These are phyloP conservation scores for Xylariaceae sp. DNA, from an alignment of 2,329 filamentous ascomycete species.

Conservation along the genomic window DNA sequence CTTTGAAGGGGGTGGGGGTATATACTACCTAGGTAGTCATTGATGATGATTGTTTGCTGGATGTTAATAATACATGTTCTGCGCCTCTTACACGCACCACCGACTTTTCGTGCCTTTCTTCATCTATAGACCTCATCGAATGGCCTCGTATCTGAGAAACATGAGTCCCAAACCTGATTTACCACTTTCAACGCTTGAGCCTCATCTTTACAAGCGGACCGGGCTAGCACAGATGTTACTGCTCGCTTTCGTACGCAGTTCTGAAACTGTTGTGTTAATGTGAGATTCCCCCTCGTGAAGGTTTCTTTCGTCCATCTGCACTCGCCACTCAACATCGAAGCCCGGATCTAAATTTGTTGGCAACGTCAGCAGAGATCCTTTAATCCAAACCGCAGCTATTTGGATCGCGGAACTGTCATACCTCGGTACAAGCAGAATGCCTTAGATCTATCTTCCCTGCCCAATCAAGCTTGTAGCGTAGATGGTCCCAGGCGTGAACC, in stretches of 20 bases:
- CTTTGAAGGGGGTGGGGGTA: too few species aligned
- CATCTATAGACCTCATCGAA: constrained; percentile 95
- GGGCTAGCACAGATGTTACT: constrained; percentile 70
- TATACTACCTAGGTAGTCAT: too few species aligned
- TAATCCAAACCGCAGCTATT: not conserved
- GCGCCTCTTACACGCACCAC: not conserved
- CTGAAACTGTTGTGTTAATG: constrained; percentile 87
- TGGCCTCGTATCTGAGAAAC: constrained; percentile 87
- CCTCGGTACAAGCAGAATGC: constrained; percentile 93
- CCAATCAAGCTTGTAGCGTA: constrained; percentile 88
- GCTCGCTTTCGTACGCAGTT: constrained; percentile 83
- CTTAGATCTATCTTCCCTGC: constrained; percentile 65
- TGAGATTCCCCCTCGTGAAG: constrained; percentile 80
- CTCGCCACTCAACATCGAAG: constrained; percentile 88
- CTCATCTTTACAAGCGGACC: constrained; percentile 79
- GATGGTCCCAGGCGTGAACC: constrained; percentile 93
- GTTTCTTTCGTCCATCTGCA: constrained; percentile 88
- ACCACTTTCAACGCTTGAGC: constrained; percentile 83
- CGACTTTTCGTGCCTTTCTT: constrained; percentile 13
- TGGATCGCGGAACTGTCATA: constrained; percentile 35
- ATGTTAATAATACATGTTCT: constrained; percentile 7
- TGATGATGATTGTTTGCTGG: too few species aligned
- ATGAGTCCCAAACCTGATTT: constrained; percentile 98
- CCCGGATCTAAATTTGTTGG: constrained; percentile 65
- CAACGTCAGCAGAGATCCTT: not conserved